These are phyloP conservation scores for Penicillium sp. DNA, from an alignment of 2,329 filamentous ascomycete species.

Conservation along the genomic window DNA sequence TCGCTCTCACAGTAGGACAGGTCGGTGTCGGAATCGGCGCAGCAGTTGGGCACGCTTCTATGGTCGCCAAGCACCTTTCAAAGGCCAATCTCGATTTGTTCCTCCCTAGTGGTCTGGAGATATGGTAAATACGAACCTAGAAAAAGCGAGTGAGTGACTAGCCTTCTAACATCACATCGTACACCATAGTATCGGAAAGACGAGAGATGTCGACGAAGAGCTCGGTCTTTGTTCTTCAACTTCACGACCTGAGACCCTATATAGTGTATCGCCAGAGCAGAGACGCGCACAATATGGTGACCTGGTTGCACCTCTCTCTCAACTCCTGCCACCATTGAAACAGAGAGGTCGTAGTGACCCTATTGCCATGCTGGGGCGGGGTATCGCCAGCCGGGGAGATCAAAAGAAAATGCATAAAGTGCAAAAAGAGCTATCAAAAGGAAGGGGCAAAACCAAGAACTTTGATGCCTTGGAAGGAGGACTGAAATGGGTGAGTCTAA, in stretches of 20 bases:
- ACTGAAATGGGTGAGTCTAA: background rate
- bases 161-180: background rate
- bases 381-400: background rate
- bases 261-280: background rate
- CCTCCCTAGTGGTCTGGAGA: background rate
- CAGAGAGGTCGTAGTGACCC: background rate
- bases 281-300: background rate
- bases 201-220: background rate
- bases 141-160: background rate
- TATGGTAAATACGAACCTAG: background rate
- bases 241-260: background rate
- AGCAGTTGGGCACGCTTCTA: background rate
- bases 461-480: background rate
- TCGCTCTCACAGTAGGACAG: background rate
- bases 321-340: background rate
- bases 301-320: background rate
- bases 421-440: background rate
- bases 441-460: background rate
- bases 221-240: background rate
- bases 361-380: background rate
- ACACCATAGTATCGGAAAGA: background rate
- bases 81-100: background rate
- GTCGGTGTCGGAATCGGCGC: background rate
- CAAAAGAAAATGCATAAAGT: background rate
- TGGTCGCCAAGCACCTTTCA: background rate